Evolutionary conservation across 78 protist genomes (phyloP).

Genomic region (Guillardia theta): DNA sequence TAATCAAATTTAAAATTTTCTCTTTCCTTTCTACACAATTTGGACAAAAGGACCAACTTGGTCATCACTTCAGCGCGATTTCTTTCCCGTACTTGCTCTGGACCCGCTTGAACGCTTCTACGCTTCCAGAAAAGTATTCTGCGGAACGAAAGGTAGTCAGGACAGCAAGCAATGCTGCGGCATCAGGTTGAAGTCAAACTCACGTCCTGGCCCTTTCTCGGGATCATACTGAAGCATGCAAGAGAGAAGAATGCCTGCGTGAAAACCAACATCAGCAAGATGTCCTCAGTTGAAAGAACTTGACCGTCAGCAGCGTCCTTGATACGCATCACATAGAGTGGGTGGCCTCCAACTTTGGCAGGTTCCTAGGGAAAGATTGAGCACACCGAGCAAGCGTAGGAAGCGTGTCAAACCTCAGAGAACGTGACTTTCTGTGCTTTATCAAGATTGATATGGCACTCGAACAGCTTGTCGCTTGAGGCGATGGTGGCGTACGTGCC

Average conservation of each 20-base stretch:
- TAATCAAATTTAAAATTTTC: too few relatives aligned
- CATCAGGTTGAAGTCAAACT: too few relatives aligned
- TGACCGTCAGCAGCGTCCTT: background rate
- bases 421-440: background rate
- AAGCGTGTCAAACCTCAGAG: background rate
- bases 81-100: too few relatives aligned
- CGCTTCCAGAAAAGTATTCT: too few relatives aligned
- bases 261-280: background rate
- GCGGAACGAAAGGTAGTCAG: too few relatives aligned
- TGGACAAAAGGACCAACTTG: too few relatives aligned
- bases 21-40: too few relatives aligned
- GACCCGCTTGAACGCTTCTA: too few relatives aligned
- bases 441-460: background rate
- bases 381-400: background rate
- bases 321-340: background rate
- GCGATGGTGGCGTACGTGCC: background rate
- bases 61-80: too few relatives aligned
- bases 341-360: background rate
- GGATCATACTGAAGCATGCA: background rate
- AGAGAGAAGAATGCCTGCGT: background rate
- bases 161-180: too few relatives aligned
- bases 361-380: background rate
- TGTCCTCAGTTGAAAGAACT: background rate
- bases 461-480: background rate
- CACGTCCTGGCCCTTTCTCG: background rate